These are phyloP conservation scores for Russula compacta DNA, from an alignment of 768 basidiomycete genomes.

Conservation along the genomic window DNA sequence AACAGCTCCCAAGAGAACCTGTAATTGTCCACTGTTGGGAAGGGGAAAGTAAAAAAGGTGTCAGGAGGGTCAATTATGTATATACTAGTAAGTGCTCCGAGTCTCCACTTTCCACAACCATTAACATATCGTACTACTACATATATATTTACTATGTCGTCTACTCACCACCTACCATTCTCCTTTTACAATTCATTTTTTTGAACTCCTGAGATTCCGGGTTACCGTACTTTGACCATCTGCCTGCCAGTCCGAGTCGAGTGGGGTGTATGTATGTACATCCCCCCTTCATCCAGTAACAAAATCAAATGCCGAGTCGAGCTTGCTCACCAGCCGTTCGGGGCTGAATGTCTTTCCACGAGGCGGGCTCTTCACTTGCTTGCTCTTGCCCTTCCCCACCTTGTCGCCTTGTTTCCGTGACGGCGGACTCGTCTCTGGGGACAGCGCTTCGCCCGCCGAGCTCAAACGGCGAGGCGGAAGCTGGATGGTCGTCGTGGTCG, in stretches of 20 bases:
- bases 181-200: no score
- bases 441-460: neutral
- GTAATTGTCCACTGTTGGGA: no score
- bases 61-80: no score
- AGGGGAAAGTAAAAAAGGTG: no score
- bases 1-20: no score
- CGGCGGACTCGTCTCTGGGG: neutral
- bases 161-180: no score
- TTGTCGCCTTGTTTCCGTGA: neutral
- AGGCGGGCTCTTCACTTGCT: neutral
- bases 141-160: no score
- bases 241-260: neutral
- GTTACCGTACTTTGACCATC: neutral
- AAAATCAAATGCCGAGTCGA: slow-evolving; percentile 17
- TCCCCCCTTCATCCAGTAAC: neutral
- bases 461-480: neutral
- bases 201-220: no score
- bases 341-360: slow-evolving; percentile 14
- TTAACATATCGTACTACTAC: no score
- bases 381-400: slow-evolving; percentile 1
- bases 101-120: no score
- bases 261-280: no score
- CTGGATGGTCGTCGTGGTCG: neutral
- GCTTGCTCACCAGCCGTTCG: slow-evolving; percentile 13
- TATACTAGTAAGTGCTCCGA: no score